A percentile compares a stretch with the other conserved stretches of the same genome.
These are phyloP conservation scores for Isabelozyma rhagii DNA, from an alignment of 805 yeast genomes.

Conservation along the genomic window DNA sequence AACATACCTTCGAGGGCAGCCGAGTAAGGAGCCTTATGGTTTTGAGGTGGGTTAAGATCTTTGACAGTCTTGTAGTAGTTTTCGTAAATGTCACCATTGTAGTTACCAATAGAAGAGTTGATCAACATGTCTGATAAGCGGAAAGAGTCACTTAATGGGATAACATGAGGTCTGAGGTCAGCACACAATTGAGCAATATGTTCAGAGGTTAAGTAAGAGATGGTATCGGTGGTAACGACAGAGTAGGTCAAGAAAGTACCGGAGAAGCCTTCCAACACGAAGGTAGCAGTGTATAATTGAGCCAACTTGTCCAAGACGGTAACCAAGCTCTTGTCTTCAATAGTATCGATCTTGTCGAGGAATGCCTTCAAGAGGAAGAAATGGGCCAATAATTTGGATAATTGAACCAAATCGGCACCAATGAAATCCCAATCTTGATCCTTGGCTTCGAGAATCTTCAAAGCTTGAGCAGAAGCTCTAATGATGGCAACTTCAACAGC, in stretches of 20 bases:
- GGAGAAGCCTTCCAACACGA: conserved; percentile 31
- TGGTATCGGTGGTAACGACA: conserved; percentile 27
- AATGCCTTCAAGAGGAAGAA: conserved; percentile 41
- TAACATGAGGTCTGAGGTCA: conserved; percentile 38
- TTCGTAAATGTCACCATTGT: conserved; percentile 43
- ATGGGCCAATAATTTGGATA: conserved; percentile 46
- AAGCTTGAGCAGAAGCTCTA: conserved; percentile 33
- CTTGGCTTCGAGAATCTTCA: conserved; percentile 26
- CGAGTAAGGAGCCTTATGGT: conserved; percentile 41
- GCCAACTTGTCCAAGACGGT: conserved; percentile 53
- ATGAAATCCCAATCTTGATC: conserved; percentile 44
- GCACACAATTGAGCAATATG: conserved; percentile 29
- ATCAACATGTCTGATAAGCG: conserved; percentile 41
- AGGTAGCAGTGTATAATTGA: conserved; percentile 41
- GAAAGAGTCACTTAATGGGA: conserved; percentile 43
- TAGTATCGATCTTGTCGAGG: conserved; percentile 30
- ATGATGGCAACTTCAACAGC: conserved; percentile 37
- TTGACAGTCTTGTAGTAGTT: conserved; percentile 39
- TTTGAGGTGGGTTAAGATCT: conserved; percentile 26
- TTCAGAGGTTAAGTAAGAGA: conserved; percentile 21
- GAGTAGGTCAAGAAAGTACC: conserved; percentile 36
- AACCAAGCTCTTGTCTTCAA: conserved; percentile 36
- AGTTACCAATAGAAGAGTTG: conserved; percentile 40
- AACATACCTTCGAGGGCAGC: conserved; percentile 37
- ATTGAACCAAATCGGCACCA: conserved; percentile 40